Conservation (phyloP, 1,139 yeast species). For the Taphrina wiesneri region DNA sequence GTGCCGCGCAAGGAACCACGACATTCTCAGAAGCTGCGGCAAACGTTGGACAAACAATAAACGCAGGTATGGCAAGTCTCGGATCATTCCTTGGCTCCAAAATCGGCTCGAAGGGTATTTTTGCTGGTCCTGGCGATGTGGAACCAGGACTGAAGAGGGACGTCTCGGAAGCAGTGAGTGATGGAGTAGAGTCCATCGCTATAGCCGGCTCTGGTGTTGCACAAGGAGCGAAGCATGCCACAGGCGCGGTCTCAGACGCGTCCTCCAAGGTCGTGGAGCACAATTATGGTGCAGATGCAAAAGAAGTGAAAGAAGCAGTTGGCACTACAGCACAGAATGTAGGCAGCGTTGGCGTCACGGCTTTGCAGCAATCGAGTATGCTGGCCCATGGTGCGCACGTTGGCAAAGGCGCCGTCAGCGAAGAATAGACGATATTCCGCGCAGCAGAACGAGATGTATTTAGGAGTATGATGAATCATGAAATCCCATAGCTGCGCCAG, state of each 20-base stretch:
- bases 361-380: slow-evolving; percentile 2
- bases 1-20: slow-evolving; percentile 6
- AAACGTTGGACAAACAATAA: slow-evolving; percentile 12
- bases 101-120: slow-evolving; percentile 13
- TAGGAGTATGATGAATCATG: background rate
- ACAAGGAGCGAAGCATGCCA: slow-evolving; percentile 7
- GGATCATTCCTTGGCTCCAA: slow-evolving; percentile 24
- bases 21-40: slow-evolving; percentile 7
- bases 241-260: background rate
- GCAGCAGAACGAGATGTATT: background rate
- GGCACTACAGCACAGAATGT: slow-evolving; percentile 13
- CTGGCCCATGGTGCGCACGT: slow-evolving; percentile 10
- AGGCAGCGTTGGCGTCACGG: slow-evolving; percentile 17
- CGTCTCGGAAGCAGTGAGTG: slow-evolving; percentile 9
- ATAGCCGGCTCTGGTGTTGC: slow-evolving; percentile 9
- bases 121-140: slow-evolving; percentile 2
- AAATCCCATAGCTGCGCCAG: too few relatives aligned
- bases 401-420: slow-evolving; percentile 7
- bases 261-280: slow-evolving; percentile 21
- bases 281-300: slow-evolving; percentile 5
- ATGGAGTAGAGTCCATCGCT: slow-evolving; percentile 12
- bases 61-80: slow-evolving; percentile 20
- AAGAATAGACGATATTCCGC: background rate
- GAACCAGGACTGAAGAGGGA: slow-evolving; percentile 3
- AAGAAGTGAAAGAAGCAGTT: background rate